Base-by-base conservation (phyloP, 805 yeast genomes). In the Lachancea thermotolerans region DNA sequence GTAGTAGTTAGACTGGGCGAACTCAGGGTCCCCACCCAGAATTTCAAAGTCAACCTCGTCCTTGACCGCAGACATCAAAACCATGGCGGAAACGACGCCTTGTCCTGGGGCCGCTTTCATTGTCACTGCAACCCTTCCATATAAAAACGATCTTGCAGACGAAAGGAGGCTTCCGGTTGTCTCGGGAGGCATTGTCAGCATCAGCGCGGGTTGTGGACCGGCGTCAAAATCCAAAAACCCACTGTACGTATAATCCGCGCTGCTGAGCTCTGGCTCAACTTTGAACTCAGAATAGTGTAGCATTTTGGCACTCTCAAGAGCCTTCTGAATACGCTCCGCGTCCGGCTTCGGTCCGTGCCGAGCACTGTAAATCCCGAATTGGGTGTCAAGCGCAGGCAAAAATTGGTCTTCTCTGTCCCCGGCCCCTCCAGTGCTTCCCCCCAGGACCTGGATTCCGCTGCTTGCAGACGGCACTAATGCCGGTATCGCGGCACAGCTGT, bases 11-110 rank as follows among this genome's bases (percentile, higher is more conserved):
- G 89, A 69, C 71, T 90, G 93, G 0, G 82, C 87, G 33, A 62
- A 56, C 21, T 72, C 69, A 52, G 85, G 67, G 55, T 85, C 78
- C 58, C 76, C 75, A 41, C 98, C 97, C 47, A 88, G 79, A 49
- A 83, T 82, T 68, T 91, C 97, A 62, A 69, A 82, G 73, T 91
- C 97, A 55, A 90, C 77, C 70, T 91, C 98, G 69, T 90, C 98
- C 69, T 88, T 83, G 37, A 82, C 87, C 56, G 85, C 83, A 5
- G 95, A 85, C 64, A 81, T 82, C 39, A 87, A 64, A 58, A 89
- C 89, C 55, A 82, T 77, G 32, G 96, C 91, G 5, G 95, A 76
- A 42, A 90, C 75, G 14, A 90, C 96, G 66, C 98, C 98, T 8
- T 67, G 69, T 25, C 76, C 77, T 55, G 79, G 81, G 1, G 95